These are phyloP conservation scores for Wickerhamiella vanderwaltii DNA, from an alignment of 805 yeast species.

Conservation along the genomic window DNA sequence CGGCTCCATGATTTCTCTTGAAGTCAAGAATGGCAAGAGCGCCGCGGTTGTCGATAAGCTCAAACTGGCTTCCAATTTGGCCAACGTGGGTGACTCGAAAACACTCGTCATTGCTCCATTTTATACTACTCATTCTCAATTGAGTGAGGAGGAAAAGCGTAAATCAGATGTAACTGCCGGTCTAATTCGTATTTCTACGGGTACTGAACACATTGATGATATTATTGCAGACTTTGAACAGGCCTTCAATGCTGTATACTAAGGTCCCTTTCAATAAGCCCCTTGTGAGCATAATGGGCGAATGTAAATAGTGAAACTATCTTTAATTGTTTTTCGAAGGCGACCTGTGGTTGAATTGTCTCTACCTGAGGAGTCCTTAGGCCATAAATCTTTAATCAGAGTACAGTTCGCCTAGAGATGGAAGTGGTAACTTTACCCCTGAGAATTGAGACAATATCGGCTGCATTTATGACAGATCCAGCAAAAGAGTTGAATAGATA, in stretches of 20 bases:
- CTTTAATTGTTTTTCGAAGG: too few species aligned
- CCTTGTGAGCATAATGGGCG: too few species aligned
- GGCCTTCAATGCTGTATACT: slow-evolving; percentile 56
- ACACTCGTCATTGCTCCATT: slow-evolving; percentile 93
- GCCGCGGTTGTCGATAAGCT: slow-evolving; percentile 78
- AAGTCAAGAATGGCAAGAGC: slow-evolving; percentile 60
- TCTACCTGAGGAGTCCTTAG: too few species aligned
- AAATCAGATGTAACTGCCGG: slow-evolving; percentile 84
- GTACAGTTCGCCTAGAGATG: too few species aligned
- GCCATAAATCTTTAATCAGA: too few species aligned
- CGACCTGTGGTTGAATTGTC: too few species aligned
- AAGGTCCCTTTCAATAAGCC: neutral
- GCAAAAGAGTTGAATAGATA: too few species aligned
- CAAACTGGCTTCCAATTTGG: slow-evolving; percentile 80
- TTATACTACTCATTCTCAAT: slow-evolving; percentile 91
- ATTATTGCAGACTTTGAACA: slow-evolving; percentile 81
- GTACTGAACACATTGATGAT: slow-evolving; percentile 86
- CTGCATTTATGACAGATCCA: too few species aligned
- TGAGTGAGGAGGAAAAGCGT: slow-evolving; percentile 63
- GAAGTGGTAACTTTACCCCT: too few species aligned
- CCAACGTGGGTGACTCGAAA: slow-evolving; percentile 94
- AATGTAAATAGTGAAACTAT: too few species aligned
- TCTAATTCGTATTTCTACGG: slow-evolving; percentile 77
- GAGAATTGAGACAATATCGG: too few species aligned
- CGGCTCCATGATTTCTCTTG: slow-evolving; percentile 84